Evolutionary conservation across 2,329 filamentous ascomycete genomes (phyloP).

Genomic region (Xylaria sp.): DNA sequence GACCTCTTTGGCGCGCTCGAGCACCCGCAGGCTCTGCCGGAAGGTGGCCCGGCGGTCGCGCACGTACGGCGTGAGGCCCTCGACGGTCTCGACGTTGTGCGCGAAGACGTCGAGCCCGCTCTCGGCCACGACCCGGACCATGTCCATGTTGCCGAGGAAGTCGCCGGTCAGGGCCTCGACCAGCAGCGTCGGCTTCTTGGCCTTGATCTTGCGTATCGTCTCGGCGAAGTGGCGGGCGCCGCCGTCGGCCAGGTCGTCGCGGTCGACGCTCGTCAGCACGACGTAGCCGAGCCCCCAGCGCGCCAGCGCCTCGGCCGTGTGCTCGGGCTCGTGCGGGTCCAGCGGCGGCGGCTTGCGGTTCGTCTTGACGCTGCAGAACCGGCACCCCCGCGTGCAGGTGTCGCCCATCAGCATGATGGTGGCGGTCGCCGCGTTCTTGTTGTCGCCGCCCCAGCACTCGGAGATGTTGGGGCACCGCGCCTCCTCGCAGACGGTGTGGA

Average conservation of each 20-base stretch:
- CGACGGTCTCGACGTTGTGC: conserved; percentile 95
- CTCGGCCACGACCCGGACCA: conserved; percentile 80
- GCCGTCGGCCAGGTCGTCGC: conserved; percentile 88
- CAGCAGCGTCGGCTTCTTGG: conserved; percentile 73
- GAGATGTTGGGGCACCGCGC: conserved; percentile 96
- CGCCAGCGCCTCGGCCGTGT: conserved; percentile 89
- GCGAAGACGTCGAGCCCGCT: conserved; percentile 95
- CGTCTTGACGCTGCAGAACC: conserved; percentile 98
- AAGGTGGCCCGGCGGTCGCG: conserved; percentile 90
- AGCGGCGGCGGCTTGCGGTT: conserved; percentile 73
- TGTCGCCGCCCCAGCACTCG: conserved; percentile 93
- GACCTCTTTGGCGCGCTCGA: conserved; percentile 79
- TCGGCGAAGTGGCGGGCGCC: conserved; percentile 90
- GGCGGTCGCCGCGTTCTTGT: conserved; percentile 88
- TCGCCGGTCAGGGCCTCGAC: conserved; percentile 89
- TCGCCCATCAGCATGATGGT: conserved; percentile 99
- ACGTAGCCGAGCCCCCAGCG: conserved; percentile 96
- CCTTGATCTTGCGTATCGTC: conserved; percentile 92
- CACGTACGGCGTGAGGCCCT: conserved; percentile 86
- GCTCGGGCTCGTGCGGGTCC: conserved; percentile 94
- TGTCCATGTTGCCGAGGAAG: conserved; percentile 81
- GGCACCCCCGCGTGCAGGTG: conserved; percentile 92
- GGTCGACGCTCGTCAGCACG: conserved; percentile 89
- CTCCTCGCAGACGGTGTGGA: conserved; percentile 98
- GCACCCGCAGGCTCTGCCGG: conserved; percentile 77